Base-by-base conservation (phyloP, 345 rosid species). In the Salix viminalis region DNA sequence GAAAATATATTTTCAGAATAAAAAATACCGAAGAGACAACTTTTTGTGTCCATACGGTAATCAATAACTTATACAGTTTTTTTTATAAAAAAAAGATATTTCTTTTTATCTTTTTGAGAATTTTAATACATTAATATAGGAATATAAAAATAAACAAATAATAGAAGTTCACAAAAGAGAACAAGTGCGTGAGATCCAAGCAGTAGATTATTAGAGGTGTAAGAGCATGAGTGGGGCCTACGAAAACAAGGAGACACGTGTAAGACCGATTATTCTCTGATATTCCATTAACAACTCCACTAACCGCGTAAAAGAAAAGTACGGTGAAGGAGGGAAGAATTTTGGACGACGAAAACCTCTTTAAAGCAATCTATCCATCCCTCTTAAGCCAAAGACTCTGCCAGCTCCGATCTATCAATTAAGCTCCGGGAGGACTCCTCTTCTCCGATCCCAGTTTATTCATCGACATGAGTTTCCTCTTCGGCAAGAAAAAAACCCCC, bases 401-500 rank as follows among this genome's bases (percentile, higher is more conserved):
- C 52, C 79, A 5, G 64, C 54, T 72, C 69, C 28, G 14, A 15
- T 42, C 46, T 11, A 42, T 52, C 71, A 30, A 26, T 21, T 44
- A 30, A 5, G 16, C n/a, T 24, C 24, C n/a, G 19, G n/a, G 18
- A 4, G 16, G 46, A 2, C 54, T 67, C 16, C 16, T 8, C 10
- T 48, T 39, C 26, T 46, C 24, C 60, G 67, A 71, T 77, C 87
- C 58, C 41, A 56, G 32, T 52, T 67, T 11, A 37, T 11, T 0
- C 56, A 54, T 6, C 46, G 11, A 58, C 85, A 91, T 90, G 96
- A 91, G 96, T 85, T 91, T 90, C 90, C 83, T 91, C 67, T 91
- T 91, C 81, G 93, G 96, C 84, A 87, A 86, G 87, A 82, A 83
- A 77, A 91, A 91, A 75, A 88, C 90, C 60, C 93, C 92, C n/a